Evolutionary conservation across 257 asterid genomes (phyloP).

Genomic region (Solanum tarapatanum): DNA sequence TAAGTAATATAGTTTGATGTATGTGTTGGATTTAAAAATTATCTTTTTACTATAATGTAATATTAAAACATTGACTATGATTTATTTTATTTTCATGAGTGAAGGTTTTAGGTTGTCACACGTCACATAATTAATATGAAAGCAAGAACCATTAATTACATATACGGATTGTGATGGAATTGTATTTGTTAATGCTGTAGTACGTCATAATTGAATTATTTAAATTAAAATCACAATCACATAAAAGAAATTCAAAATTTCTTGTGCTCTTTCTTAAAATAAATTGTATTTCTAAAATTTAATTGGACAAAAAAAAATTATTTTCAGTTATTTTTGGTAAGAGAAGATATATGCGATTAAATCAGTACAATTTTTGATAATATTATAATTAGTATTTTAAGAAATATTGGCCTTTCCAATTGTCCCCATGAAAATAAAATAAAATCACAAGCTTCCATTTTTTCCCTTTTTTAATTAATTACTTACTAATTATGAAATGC

Average conservation of each 20-base stretch:
- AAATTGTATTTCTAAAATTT: neutral
- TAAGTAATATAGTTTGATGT: neutral
- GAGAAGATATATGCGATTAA: neutral
- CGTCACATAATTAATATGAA: neutral
- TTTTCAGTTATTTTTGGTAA: neutral
- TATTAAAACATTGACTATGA: neutral
- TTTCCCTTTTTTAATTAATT: neutral
- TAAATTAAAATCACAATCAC: neutral
- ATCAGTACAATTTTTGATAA: neutral
- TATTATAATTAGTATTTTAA: neutral
- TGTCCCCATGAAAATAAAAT: no score
- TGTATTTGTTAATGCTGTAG: neutral
- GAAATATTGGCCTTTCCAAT: neutral
- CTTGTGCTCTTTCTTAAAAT: neutral
- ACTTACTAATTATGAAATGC: neutral
- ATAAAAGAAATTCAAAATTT: no score
- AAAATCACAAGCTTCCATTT: neutral
- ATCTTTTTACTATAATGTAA: neutral
- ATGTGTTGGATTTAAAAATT: neutral
- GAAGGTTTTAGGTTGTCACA: neutral
- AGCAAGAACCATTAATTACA: neutral
- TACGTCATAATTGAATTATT: neutral
- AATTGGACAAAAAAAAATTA: neutral
- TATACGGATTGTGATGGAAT: neutral
- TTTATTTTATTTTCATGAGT: neutral